Evolutionary conservation across 129 eudicot genomes (phyloP).

Genomic region (Chrysanthemum lavandulifolium): DNA sequence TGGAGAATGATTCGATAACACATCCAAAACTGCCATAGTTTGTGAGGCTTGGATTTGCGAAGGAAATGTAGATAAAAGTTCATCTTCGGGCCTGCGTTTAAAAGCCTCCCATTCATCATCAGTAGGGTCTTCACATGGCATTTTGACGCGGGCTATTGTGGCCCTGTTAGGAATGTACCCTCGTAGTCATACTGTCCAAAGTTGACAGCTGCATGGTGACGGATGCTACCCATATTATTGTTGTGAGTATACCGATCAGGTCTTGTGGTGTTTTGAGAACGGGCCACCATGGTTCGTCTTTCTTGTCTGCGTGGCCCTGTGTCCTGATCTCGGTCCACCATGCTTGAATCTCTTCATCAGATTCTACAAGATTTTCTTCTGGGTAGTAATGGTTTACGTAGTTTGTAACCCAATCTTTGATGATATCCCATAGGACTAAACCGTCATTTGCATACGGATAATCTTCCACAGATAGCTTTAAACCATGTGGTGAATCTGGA

Average conservation of each 20-base stretch:
- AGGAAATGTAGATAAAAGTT: constrained; percentile 58
- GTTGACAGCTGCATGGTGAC: constrained; percentile 92
- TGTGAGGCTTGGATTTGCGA: constrained; percentile 69
- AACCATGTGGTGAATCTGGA: constrained; percentile 73
- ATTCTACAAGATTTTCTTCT: constrained; percentile 27
- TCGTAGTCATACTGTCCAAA: constrained; percentile 80
- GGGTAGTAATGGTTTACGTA: constrained; percentile 70
- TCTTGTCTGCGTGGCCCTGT: constrained; percentile 76
- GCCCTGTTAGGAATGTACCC: constrained; percentile 84
- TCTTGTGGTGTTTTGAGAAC: constrained; percentile 52
- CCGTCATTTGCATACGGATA: constrained; percentile 90
- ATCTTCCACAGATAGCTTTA: constrained; percentile 70
- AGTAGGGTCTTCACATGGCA: constrained; percentile 79
- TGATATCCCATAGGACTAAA: constrained; percentile 64
- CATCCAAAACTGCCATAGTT: constrained; percentile 76
- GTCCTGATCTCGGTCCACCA: constrained; percentile 90
- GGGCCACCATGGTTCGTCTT: constrained; percentile 97
- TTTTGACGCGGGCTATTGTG: constrained; percentile 62
- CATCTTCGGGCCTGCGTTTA: constrained; percentile 51
- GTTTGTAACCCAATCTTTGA: constrained; percentile 72
- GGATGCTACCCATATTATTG: constrained; percentile 76
- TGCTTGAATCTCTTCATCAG: constrained; percentile 68
- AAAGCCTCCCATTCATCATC: constrained; percentile 52
- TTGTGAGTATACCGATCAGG: constrained; percentile 54
- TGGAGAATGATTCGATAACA: constrained; percentile 71